These are phyloP conservation scores for Puccinia triticina DNA, from an alignment of 1,284 basidiomycete genomes.

Conservation along the genomic window DNA sequence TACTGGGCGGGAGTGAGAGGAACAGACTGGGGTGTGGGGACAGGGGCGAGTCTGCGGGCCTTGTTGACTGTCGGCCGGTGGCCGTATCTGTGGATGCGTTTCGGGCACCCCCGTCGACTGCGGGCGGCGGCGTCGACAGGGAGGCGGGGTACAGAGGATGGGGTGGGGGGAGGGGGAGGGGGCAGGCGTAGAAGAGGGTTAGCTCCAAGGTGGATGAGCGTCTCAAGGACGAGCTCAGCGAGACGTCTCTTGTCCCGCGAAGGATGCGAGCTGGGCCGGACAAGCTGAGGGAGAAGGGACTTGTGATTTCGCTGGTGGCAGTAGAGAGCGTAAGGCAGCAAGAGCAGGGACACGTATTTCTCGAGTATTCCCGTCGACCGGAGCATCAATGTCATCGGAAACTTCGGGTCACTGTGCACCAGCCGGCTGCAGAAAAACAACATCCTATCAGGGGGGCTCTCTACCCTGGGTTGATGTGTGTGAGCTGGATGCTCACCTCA, in stretches of 20 bases:
- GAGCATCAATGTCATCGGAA: conserved; percentile 44
- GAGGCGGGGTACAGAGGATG: no score
- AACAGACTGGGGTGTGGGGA: conserved; percentile 13
- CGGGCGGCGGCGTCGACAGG: background rate
- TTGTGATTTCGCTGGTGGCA: conserved; percentile 36
- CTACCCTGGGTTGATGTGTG: no score
- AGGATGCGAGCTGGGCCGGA: conserved; percentile 30
- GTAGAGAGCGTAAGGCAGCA: conserved; percentile 32
- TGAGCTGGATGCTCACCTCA: conserved; percentile 25
- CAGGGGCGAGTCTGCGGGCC: background rate
- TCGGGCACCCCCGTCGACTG: background rate
- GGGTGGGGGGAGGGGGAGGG: background rate
- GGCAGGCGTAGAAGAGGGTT: background rate
- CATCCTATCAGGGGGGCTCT: no score
- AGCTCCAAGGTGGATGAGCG: conserved; percentile 16
- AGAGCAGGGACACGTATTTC: conserved; percentile 41
- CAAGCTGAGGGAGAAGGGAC: conserved; percentile 30
- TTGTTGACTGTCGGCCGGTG: background rate
- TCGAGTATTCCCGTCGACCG: conserved; percentile 5
- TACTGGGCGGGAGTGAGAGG: conserved; percentile 29
- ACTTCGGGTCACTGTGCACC: conserved; percentile 29
- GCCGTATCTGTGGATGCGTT: background rate
- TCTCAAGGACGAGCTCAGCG: conserved; percentile 11
- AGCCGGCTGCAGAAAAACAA: conserved; percentile 15
- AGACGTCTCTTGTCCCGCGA: conserved; percentile 37